These are phyloP conservation scores for Dictyostelium purpureum DNA, from an alignment of 78 protist genomes.

Conservation along the genomic window DNA sequence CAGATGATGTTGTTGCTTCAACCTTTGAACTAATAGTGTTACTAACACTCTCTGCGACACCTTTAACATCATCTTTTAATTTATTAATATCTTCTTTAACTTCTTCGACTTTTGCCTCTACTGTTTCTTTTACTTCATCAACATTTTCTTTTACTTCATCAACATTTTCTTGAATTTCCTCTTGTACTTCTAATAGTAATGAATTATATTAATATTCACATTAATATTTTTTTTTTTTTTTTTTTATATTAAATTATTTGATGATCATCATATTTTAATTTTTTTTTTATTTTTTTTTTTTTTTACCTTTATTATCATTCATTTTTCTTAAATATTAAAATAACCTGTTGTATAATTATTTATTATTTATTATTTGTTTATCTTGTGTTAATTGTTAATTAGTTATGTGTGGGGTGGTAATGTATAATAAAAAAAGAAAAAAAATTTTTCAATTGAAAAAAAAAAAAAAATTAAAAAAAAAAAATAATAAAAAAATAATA, in stretches of 20 bases:
- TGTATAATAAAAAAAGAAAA: background rate
- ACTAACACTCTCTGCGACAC: background rate
- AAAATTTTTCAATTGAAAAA: no score
- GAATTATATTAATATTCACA: no score
- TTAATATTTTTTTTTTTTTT: background rate
- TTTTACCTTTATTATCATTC: background rate
- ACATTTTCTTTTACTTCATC: background rate
- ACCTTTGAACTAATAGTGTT: background rate
- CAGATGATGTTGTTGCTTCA: background rate
- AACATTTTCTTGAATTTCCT: conserved; percentile 8
- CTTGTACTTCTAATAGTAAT: background rate
- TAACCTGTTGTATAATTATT: no score
- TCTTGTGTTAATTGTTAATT: no score
- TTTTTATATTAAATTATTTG: background rate
- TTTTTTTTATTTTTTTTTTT: background rate
- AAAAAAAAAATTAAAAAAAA: no score
- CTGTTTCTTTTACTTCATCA: background rate
- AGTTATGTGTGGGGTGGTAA: background rate
- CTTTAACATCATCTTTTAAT: background rate
- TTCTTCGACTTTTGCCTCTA: conserved; percentile 26
- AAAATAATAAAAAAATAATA: no score
- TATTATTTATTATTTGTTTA: no score
- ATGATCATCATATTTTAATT: background rate
- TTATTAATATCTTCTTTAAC: conserved; percentile 14
- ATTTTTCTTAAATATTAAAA: background rate